Conservation (phyloP, 148 eudicot species). For the Arctostaphylos glauca region DNA sequence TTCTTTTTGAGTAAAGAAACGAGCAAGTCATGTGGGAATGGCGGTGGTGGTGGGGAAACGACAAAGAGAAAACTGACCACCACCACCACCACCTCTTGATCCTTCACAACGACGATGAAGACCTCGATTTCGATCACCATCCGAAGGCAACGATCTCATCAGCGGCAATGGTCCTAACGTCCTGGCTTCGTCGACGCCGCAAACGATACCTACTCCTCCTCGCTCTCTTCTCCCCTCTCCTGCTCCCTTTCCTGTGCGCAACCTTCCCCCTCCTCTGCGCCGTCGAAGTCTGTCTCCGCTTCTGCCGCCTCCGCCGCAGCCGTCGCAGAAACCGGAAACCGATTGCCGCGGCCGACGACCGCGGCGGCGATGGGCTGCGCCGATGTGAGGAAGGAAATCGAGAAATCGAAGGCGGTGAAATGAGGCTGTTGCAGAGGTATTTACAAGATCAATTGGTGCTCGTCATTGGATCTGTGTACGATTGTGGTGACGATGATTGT, state of each 20-base stretch:
- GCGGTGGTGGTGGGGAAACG: background rate
- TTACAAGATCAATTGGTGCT: slow-evolving; percentile 56
- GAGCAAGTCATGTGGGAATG: background rate
- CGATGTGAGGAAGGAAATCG: background rate
- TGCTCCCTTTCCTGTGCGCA: slow-evolving; percentile 43
- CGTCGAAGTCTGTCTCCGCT: slow-evolving; percentile 30
- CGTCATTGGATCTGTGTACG: slow-evolving; percentile 32
- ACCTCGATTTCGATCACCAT: background rate
- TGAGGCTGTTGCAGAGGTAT: slow-evolving; percentile 46
- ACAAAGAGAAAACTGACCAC: background rate
- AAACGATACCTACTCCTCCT: slow-evolving; percentile 31
- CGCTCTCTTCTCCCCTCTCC: slow-evolving; percentile 36
- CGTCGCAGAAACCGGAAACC: slow-evolving; percentile 1
- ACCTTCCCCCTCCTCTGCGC: slow-evolving; percentile 42
- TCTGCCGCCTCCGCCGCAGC: slow-evolving; percentile 28
- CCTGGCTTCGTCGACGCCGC: slow-evolving; percentile 37
- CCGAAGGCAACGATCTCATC: slow-evolving; percentile 15
- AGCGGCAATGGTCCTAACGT: slow-evolving; percentile 4
- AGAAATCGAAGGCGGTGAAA: slow-evolving; percentile 26
- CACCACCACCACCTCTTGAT: slow-evolving; percentile 1
- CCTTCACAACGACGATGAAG: slow-evolving; percentile 1
- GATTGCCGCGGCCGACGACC: background rate
- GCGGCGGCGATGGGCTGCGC: slow-evolving; percentile 9
- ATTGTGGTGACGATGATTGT: slow-evolving; percentile 26
- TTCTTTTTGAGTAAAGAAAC: background rate